Base-by-base conservation (phyloP, 352 stramenopile genomes). In the Lagenidium sp. region DNA sequence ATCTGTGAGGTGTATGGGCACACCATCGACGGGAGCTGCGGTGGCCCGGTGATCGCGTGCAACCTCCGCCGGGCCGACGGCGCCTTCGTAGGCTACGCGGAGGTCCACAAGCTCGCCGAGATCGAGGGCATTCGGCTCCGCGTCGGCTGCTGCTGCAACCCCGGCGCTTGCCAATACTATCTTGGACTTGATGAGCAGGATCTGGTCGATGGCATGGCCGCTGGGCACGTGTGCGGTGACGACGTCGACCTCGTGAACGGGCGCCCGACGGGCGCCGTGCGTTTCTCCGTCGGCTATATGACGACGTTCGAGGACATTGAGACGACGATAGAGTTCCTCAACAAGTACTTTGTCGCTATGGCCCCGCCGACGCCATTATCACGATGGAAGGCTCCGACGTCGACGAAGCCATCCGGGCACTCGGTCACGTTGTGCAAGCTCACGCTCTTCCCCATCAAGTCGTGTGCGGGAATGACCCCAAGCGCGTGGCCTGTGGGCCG, bases 141-240 rank as follows among this genome's bases (percentile, higher is more conserved):
- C n/a, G 82, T 65, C 15, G 78, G 78, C 13, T 90, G 78, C 42
- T 86, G 87, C 40, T 90, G 78, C 38, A 90, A 87, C 40, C 72
- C 78, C n/a, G 78, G 72, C 2, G 78, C 78, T 16, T 90, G 78
- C 15, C 72, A 90, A 35, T 51, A 63, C 36, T 82, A 86, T 43
- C 55, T 90, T 8, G 50, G 50, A 0, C 56, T 86, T 24, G 57
- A 60, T 12, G 68, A 85, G 23, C 46, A 53, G 4, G 65, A 87
- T 28, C 39, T 86, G 20, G 44, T 82, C 38, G 58, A 64, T 2
- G 67, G 66, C 20, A 79, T 85, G 26, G 57, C 56, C 6, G 68
- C 65, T 32, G 73, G 74, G 0, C 75, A 90, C 25, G 68, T 87
- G 16, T 90, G 78, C 24, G 75, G 78, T 2, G 72, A 87, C 37